phyloP scores from a whole-genome alignment of 768 basidiomycete genomes.

The Guyanaporus albipodus region DNA sequence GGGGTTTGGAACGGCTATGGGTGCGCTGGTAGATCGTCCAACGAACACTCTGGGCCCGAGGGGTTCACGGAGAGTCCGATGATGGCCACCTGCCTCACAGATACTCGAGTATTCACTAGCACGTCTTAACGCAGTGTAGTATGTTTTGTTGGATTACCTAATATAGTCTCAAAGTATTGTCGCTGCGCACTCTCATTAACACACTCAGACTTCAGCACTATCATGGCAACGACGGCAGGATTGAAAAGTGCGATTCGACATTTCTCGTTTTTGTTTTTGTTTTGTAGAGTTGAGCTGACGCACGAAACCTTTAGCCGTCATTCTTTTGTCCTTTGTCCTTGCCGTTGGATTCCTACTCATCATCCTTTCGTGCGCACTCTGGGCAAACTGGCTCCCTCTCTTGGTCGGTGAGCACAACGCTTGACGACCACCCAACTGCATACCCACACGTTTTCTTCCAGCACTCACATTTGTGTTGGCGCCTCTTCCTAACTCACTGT shows the following conservation, averaged over 20 bases:
- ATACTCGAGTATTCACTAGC: too few species aligned
- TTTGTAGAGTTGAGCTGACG: background rate
- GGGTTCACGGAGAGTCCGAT: constrained; percentile 31
- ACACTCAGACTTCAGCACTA: background rate
- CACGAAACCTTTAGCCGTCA: constrained; percentile 69
- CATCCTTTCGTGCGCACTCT: constrained; percentile 95
- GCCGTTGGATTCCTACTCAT: constrained; percentile 97
- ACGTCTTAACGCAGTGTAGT: too few species aligned
- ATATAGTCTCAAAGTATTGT: constrained; percentile 3
- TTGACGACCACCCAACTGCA: background rate
- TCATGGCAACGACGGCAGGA: constrained; percentile 58
- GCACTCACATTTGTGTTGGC: constrained; percentile 94
- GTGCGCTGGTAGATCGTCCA: constrained; percentile 31
- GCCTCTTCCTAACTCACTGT: constrained; percentile 91
- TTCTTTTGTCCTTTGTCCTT: constrained; percentile 94
- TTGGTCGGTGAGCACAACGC: constrained; percentile 77
- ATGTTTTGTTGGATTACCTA: constrained; percentile 26
- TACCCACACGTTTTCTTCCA: constrained; percentile 28
- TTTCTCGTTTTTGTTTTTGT: too few species aligned
- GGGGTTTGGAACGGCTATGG: constrained; percentile 19
- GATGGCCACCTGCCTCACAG: too few species aligned
- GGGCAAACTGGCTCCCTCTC: constrained; percentile 94
- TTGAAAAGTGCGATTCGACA: constrained; percentile 54
- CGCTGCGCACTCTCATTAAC: constrained; percentile 2
- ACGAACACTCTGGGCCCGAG: constrained; percentile 34